Percentiles rank a stretch among this genome's conserved stretches.
Conservation (phyloP, 805 yeast genomes). For the Jamesozyma spencerorum region DNA sequence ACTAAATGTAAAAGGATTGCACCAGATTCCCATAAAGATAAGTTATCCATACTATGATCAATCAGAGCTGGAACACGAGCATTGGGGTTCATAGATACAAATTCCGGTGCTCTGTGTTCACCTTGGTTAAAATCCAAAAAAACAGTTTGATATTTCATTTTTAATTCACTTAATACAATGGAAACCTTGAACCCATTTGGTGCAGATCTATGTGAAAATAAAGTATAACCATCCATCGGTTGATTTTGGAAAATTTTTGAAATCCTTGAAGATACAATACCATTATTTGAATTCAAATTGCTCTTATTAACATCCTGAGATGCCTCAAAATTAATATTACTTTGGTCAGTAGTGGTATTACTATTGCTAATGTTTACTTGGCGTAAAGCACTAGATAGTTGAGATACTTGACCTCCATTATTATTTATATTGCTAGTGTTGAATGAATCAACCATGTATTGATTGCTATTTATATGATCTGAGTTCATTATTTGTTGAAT, state of each 20-base stretch:
- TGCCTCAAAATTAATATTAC: slow-evolving; percentile 19
- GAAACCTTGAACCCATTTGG: slow-evolving; percentile 97
- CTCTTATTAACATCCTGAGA: not conserved
- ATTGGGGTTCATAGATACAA: slow-evolving; percentile 88
- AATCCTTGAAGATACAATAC: slow-evolving; percentile 43
- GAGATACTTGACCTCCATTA: slow-evolving; percentile 19
- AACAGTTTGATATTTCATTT: slow-evolving; percentile 67
- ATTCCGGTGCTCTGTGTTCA: slow-evolving; percentile 89
- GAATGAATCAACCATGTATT: too few relatives aligned
- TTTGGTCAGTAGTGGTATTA: slow-evolving; percentile 23
- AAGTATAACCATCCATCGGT: slow-evolving; percentile 74
- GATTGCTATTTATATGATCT: too few relatives aligned
- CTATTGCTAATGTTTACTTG: slow-evolving; percentile 26
- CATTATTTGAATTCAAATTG: not conserved
- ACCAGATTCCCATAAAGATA: slow-evolving; percentile 91
- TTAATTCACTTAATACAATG: slow-evolving; percentile 74
- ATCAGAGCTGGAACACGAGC: slow-evolving; percentile 92
- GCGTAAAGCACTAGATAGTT: slow-evolving; percentile 28
- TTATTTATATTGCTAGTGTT: not conserved
- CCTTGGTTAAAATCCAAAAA: slow-evolving; percentile 80
- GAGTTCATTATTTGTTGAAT: too few relatives aligned
- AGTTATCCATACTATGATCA: slow-evolving; percentile 74
- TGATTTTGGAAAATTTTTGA: slow-evolving; percentile 64
- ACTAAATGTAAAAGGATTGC: slow-evolving; percentile 80
- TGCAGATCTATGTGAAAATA: slow-evolving; percentile 78